Percentiles rank a stretch among this genome's conserved stretches.
Evolutionary conservation across 345 rosid species (phyloP).

Genomic region (Euphorbia pulcherrima): DNA sequence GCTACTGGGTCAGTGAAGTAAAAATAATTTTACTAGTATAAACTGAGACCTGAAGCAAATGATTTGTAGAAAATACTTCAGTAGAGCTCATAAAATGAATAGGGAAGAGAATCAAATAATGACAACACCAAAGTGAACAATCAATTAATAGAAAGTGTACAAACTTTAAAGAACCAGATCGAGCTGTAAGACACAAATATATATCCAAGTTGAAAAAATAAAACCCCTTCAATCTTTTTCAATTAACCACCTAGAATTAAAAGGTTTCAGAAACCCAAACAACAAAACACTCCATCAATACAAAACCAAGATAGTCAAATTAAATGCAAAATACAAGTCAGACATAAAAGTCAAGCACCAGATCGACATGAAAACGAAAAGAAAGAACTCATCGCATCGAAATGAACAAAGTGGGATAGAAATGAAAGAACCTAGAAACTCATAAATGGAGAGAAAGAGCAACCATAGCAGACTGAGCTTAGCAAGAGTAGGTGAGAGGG

Average conservation of each 20-base stretch:
- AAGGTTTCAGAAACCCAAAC: constrained; percentile 1
- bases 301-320: neutral
- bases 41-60: too few relatives aligned
- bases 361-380: too few relatives aligned
- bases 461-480: constrained; percentile 14
- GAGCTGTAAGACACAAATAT: neutral
- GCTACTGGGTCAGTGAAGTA: constrained; percentile 2
- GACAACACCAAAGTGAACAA: neutral
- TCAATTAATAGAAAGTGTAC: neutral
- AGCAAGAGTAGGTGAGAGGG: constrained; percentile 5
- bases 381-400: too few relatives aligned
- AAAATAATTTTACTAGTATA: constrained; percentile 14
- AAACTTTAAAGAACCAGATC: neutral
- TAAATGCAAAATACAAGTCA: neutral
- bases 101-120: too few relatives aligned
- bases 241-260: neutral
- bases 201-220: constrained; percentile 5
- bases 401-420: neutral
- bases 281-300: neutral
- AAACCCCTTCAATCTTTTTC: neutral
- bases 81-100: neutral
- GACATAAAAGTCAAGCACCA: neutral
- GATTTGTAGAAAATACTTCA: too few relatives aligned
- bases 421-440: neutral
- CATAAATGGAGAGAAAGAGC: constrained; percentile 22